Evolutionary conservation across 768 basidiomycete species (phyloP), one percentile per base, ranked within the genome.

Genomic region (Pleurotus giganteus): DNA sequence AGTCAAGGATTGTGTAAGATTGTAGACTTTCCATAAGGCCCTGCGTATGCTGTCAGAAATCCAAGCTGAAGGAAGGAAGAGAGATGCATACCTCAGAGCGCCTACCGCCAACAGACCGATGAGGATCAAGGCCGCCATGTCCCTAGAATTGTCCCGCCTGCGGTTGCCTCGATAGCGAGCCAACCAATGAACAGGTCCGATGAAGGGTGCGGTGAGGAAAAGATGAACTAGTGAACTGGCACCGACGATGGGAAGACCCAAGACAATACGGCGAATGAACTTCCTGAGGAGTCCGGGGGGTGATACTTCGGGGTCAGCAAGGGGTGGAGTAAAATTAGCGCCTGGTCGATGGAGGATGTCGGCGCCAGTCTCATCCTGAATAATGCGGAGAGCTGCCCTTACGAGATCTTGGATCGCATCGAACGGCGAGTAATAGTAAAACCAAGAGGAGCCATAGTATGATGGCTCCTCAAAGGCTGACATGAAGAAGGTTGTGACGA

Each of bases 181-280:
- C 39, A 90, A 60, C 78, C 84, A 85, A 47, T 89, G 86, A 36
- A 91, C 66, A 12, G 89, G 88, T 0, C 78, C 82, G 43, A 89
- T 74, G 54, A 86, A 66, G 21, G 84, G 86, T 5, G 84, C 65
- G 2, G 87, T 81, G 9, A 84, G 58, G 13, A 92, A 68, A 80
- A 89, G 81, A 51, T 89, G 87, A 15, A 90, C 79, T 39, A 92
- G 67, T 13, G 88, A 91, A 17, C 83, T 83, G 36, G 87, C 88
- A 8, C 90, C 89, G 11, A 93, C 78, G 54, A 91, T 76, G 26
- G 91, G 89, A 12, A 92, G 72, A 21, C 91, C 91, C 23, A 93
- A 66, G 11, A 92, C 60, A 65, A 92, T 86, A n/a, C 89, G 83
- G 37, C 80, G 82, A 50, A 88, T 58, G 60, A 91, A 81, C 28